These are phyloP conservation scores for Dillenia turbinata DNA, from an alignment of 164 flowering plant species.

Conservation along the genomic window DNA sequence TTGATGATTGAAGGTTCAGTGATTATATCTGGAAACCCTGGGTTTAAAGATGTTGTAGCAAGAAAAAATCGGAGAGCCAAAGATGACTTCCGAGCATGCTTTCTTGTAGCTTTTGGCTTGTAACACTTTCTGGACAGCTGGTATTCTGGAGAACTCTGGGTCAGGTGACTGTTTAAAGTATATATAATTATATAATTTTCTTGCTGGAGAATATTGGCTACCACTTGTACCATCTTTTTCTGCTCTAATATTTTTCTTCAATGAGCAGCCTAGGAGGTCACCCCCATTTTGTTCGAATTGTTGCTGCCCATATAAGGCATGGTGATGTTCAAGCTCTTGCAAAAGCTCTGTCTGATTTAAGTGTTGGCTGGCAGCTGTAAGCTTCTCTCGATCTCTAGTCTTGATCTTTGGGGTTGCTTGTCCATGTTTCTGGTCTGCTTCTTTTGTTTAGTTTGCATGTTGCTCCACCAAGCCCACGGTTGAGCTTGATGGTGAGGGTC, in stretches of 20 bases:
- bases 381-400: constrained; percentile 16
- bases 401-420: background rate
- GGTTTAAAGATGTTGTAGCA: constrained; percentile 40
- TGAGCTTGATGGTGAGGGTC: no score
- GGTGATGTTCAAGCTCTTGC: constrained; percentile 54
- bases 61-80: constrained; percentile 51
- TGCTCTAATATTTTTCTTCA: constrained; percentile 4
- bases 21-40: constrained; percentile 93
- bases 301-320: constrained; percentile 55
- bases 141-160: constrained; percentile 77
- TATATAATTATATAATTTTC: background rate
- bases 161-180: constrained; percentile 42
- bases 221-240: background rate
- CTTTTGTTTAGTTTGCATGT: background rate
- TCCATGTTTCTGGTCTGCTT: background rate
- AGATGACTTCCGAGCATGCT: constrained; percentile 65
- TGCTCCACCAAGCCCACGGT: background rate
- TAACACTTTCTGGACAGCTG: constrained; percentile 56
- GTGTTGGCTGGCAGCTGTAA: constrained; percentile 93
- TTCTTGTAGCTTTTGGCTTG: constrained; percentile 54
- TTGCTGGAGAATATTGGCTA: background rate
- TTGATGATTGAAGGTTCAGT: constrained; percentile 65
- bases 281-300: constrained; percentile 55
- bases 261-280: constrained; percentile 72
- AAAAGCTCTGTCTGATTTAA: constrained; percentile 55